These are phyloP conservation scores for Pyrenopolyporus hunteri DNA, from an alignment of 495 filamentous ascomycete species.

Conservation along the genomic window DNA sequence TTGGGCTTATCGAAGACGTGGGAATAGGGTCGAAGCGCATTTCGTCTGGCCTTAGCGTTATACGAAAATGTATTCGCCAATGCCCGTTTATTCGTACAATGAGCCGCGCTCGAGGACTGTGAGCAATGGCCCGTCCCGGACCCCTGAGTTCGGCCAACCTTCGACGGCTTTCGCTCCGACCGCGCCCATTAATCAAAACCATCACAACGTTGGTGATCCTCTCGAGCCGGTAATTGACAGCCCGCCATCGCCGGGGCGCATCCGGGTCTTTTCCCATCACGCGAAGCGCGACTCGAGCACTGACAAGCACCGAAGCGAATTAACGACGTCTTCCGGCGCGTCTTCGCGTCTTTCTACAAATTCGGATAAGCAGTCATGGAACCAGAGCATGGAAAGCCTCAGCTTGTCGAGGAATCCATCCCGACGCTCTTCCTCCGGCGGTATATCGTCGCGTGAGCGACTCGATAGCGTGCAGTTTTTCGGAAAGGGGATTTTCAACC, in stretches of 20 bases:
- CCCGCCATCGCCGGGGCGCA: conserved; percentile 60
- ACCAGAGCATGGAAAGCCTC: conserved; percentile 48
- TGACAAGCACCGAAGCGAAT: conserved; percentile 53
- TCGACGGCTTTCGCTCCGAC: conserved; percentile 17
- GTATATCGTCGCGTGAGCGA: conserved; percentile 54
- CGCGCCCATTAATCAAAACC: conserved; percentile 30
- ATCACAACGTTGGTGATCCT: conserved; percentile 41
- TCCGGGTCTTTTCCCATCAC: conserved; percentile 57
- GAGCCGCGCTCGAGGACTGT: conserved; percentile 22
- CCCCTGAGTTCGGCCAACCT: conserved; percentile 20
- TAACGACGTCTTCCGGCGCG: conserved; percentile 55
- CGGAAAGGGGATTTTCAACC: conserved; percentile 58
- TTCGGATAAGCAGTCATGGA: conserved; percentile 52
- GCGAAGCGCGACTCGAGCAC: conserved; percentile 54
- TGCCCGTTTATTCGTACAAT: conserved; percentile 20
- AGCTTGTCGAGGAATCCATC: conserved; percentile 58
- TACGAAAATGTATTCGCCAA: conserved; percentile 36
- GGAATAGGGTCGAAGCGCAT: conserved; percentile 11
- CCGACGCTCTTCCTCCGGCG: conserved; percentile 51
- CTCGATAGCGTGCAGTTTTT: conserved; percentile 62
- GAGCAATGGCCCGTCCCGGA: conserved; percentile 11
- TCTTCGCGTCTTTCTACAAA: conserved; percentile 52
- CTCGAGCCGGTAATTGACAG: conserved; percentile 58
- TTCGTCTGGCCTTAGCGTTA: background rate
- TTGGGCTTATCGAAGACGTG: conserved; percentile 24